Percentiles rank a stretch among this genome's conserved stretches.
Conservation (phyloP, 495 filamentous ascomycete genomes). For the Aspergillus steynii region DNA sequence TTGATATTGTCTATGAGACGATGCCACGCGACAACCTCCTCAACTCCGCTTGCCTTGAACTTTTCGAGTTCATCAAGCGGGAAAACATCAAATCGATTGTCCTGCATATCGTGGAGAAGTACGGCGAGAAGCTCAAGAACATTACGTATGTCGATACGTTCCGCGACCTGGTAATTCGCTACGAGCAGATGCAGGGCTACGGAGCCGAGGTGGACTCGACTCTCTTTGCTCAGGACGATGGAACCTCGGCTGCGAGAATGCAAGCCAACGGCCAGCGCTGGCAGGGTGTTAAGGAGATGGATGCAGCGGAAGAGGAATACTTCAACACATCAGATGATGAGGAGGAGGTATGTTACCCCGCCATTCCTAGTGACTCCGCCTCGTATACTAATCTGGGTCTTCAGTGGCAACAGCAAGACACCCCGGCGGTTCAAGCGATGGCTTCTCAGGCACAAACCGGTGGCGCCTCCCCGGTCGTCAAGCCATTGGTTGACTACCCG, state of each 20-base stretch:
- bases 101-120: slow-evolving; percentile 83
- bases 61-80: slow-evolving; percentile 88
- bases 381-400: slow-evolving; percentile 13
- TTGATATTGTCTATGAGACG: slow-evolving; percentile 84
- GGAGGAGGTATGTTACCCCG: slow-evolving; percentile 58
- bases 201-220: slow-evolving; percentile 57
- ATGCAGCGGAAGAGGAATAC: slow-evolving; percentile 87
- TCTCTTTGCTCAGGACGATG: slow-evolving; percentile 51
- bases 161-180: slow-evolving; percentile 67
- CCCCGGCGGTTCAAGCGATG: slow-evolving; percentile 22
- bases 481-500: slow-evolving; percentile 85
- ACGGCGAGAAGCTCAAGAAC: slow-evolving; percentile 73
- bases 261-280: slow-evolving; percentile 68
- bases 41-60: slow-evolving; percentile 92
- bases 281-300: slow-evolving; percentile 79
- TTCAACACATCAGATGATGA: slow-evolving; percentile 91
- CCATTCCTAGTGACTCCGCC: not conserved
- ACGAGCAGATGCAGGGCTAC: slow-evolving; percentile 79
- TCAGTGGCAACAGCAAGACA: slow-evolving; percentile 38
- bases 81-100: slow-evolving; percentile 83
- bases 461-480: slow-evolving; percentile 56
- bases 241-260: slow-evolving; percentile 50
- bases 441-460: slow-evolving; percentile 33
- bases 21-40: slow-evolving; percentile 96
- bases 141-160: slow-evolving; percentile 91